Base-by-base conservation (phyloP, 2,329 filamentous ascomycete species). In the Gnomoniopsis sp. region DNA sequence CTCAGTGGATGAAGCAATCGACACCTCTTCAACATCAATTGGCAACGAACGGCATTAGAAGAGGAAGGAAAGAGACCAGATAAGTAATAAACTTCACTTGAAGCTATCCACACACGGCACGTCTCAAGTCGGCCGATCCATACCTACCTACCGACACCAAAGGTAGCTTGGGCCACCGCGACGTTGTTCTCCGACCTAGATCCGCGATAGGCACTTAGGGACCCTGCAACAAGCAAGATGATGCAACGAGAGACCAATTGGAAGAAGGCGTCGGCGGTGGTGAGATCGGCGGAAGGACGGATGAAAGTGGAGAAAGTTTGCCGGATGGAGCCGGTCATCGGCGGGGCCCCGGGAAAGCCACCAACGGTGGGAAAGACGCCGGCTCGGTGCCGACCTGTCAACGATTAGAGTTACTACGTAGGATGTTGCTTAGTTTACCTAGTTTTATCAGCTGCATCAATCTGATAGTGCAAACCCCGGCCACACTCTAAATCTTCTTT, bases 141-240 rank as follows among this genome's bases (percentile, higher is more conserved):
- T 21, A n/a, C 12, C 14, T 30, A 30, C 38, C 49, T 15, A 22
- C 43, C 19, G 34, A 33, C 53, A 41, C 44, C 38, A 43, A 26
- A 21, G 21, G 33, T 17, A 11, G n/a, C 38, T 43, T 23, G 22
- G 22, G 22, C 23, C 33, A 38, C 33, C 38, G 36, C n/a, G 4
- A 15, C 44, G 34, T 34, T 43, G 50, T 48, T 19, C 43, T 53
- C 50, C 55, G 55, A 53, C 21, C 23, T n/a, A 53, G 33, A 26
- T 36, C 50, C 50, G 49, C 43, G 55, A 58, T 58, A 58, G 55
- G 55, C 43, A 49, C 44, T 26, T 15, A 21, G n/a, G 6, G n/a
- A 44, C 23, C 4, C 19, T 33, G 17, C 7, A 36, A 30, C 26
- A 41, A 21, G 30, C 30, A 36, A 17, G 53, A 19, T 22, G 36